Conservation (phyloP, 768 basidiomycete species). For the Tricholoma flavovirens region DNA sequence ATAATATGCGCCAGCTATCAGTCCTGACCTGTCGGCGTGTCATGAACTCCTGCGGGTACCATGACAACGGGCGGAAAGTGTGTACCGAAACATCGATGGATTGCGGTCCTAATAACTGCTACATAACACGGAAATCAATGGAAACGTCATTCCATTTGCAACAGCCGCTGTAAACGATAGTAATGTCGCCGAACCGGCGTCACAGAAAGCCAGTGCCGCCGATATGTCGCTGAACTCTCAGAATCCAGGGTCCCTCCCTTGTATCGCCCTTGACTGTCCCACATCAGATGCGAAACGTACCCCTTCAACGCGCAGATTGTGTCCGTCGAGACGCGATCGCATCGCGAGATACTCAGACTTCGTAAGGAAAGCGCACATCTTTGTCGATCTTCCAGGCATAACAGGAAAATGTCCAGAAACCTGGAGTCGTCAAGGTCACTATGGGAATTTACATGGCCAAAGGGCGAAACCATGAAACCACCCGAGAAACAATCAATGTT, state of each 20-base stretch:
- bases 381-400: slow-evolving; percentile 26
- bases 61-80: neutral
- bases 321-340: slow-evolving; percentile 22
- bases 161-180: slow-evolving; percentile 26
- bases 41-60: neutral
- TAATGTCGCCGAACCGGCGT: slow-evolving; percentile 24
- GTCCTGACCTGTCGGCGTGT: no score
- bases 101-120: slow-evolving; percentile 3
- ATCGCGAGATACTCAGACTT: slow-evolving; percentile 32
- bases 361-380: slow-evolving; percentile 23
- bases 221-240: slow-evolving; percentile 23
- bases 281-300: slow-evolving; percentile 26
- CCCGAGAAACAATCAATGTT: slow-evolving; percentile 34
- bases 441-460: slow-evolving; percentile 27
- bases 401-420: slow-evolving; percentile 34
- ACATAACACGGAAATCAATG: neutral
- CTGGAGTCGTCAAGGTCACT: slow-evolving; percentile 35
- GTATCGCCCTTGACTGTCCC: slow-evolving; percentile 25
- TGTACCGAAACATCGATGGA: neutral
- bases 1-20: no score
- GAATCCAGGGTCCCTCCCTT: slow-evolving; percentile 22
- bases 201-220: slow-evolving; percentile 15
- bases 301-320: slow-evolving; percentile 21
- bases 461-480: slow-evolving; percentile 33
- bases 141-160: slow-evolving; percentile 20